Evolutionary conservation across 129 eudicot species (phyloP).

Genomic region (Lonicera japonica): DNA sequence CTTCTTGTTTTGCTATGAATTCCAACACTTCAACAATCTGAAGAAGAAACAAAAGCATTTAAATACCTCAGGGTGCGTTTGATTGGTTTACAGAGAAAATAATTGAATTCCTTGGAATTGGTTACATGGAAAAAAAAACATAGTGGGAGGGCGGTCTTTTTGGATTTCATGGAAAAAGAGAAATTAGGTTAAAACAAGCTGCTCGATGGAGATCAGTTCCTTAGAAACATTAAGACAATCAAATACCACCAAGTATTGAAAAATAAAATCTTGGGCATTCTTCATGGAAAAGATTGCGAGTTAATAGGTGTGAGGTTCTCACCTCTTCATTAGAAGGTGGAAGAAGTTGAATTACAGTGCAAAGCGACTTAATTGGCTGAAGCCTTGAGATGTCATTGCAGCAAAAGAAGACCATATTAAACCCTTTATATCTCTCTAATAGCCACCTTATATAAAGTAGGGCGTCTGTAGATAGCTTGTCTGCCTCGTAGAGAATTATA

Average conservation of each 20-base stretch:
- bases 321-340: slow-evolving; percentile 72
- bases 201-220: too few species aligned
- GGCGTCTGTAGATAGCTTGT: slow-evolving; percentile 69
- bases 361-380: slow-evolving; percentile 42
- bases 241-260: too few species aligned
- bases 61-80: background rate
- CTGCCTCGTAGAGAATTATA: slow-evolving; percentile 69
- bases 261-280: too few species aligned
- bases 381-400: slow-evolving; percentile 61
- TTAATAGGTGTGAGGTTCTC: background rate
- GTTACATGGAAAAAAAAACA: too few species aligned
- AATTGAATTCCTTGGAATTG: too few species aligned
- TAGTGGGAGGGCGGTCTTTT: too few species aligned
- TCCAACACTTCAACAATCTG: slow-evolving; percentile 59
- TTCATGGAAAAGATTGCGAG: background rate
- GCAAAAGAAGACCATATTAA: slow-evolving; percentile 65
- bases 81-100: too few species aligned
- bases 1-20: slow-evolving; percentile 54
- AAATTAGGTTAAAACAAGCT: too few species aligned
- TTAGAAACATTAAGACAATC: too few species aligned
- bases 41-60: background rate
- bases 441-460: slow-evolving; percentile 61
- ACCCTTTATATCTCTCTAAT: slow-evolving; percentile 60
- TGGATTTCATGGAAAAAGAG: too few species aligned
- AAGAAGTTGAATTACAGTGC: slow-evolving; percentile 52